Evolutionary conservation across 164 flowering plant species (phyloP), one percentile per base, ranked within the genome.

Genomic region (Nymphaea colorata): DNA sequence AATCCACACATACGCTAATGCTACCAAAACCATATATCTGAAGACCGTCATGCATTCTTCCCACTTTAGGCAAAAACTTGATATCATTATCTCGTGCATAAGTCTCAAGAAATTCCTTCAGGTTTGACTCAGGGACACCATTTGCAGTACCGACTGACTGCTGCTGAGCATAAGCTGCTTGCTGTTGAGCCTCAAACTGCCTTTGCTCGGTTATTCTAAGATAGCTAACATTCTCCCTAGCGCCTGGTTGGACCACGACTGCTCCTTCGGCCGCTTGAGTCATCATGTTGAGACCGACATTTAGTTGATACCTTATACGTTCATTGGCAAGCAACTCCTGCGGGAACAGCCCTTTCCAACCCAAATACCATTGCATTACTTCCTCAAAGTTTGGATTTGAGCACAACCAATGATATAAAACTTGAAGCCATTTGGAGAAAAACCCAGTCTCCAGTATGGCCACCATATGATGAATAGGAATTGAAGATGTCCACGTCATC

Each of bases 21-120:
- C 82, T 89, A 17, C 98, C 99, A 82, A 87, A 94, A 8, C 91
- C 90, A 78, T 91, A 91, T 66, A 94, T 82, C 73, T 90, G 99
- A 64, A 76, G 86, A 66, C 96, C 96, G 71, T 94, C 79, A 67
- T 88, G 85, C 72, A 77, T 80, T 76, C 96, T 78, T 6, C 91
- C 92, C 51, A 88, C 88, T 74, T 91, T 94, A 16, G 88, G 93
- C 78, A 79, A 87, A 71, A 94, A 94, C 5, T 79, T 70, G 74
- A 94, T 70, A 42, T 83, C 91, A 75, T 91, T 76, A 47, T 82
- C 83, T 75, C 82, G 87, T 0, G 99, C 96, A 79, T 80, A 79
- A 41, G 78, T 71, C 73, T 85, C 91, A 59, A 91, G 70, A 64
- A 82, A 84, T 76, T 94, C 96, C 78, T 87, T 94, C 81, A 91